These are phyloP conservation scores for Spraguea lophii DNA, from an alignment of 371 early-diverging fungal species.

Conservation along the genomic window DNA sequence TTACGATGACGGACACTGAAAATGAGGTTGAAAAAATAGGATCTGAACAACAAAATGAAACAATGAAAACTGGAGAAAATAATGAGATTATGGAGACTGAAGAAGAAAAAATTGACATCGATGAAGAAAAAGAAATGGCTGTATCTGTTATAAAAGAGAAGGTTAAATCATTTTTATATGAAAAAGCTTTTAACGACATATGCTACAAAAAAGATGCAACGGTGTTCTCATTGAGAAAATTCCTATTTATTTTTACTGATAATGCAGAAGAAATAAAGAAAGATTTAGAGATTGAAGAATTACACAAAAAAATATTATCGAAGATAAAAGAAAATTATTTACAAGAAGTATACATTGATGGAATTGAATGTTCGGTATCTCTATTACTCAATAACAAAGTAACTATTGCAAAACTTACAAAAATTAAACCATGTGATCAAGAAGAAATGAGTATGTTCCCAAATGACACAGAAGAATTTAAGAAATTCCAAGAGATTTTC, in stretches of 20 bases:
- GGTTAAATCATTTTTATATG: slow-evolving; percentile 10
- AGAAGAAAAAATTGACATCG: not conserved
- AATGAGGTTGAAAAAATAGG: not conserved
- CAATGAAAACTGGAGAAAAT: not conserved
- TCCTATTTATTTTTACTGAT: slow-evolving; percentile 8
- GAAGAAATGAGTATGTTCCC: slow-evolving; percentile 39
- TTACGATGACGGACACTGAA: not conserved
- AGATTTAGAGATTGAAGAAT: slow-evolving; percentile 21
- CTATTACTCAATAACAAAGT: slow-evolving; percentile 81
- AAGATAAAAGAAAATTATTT: slow-evolving; percentile 62
- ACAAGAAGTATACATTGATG: slow-evolving; percentile 58
- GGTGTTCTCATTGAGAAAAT: slow-evolving; percentile 11
- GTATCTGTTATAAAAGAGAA: not conserved
- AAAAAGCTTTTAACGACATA: slow-evolving; percentile 25
- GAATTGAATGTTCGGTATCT: slow-evolving; percentile 77
- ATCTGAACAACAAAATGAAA: slow-evolving; percentile 1
- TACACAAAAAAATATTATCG: slow-evolving; percentile 47
- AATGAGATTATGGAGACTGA: not conserved
- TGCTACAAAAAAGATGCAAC: slow-evolving; percentile 7
- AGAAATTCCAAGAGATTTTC: slow-evolving; percentile 66
- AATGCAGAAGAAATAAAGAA: slow-evolving; percentile 38
- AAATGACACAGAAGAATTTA: slow-evolving; percentile 45
- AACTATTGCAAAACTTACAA: slow-evolving; percentile 59
- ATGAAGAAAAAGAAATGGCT: not conserved
- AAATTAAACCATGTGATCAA: slow-evolving; percentile 41